Evolutionary conservation across 805 yeast species (phyloP).

Genomic region (Cyberlindnera veronae): DNA sequence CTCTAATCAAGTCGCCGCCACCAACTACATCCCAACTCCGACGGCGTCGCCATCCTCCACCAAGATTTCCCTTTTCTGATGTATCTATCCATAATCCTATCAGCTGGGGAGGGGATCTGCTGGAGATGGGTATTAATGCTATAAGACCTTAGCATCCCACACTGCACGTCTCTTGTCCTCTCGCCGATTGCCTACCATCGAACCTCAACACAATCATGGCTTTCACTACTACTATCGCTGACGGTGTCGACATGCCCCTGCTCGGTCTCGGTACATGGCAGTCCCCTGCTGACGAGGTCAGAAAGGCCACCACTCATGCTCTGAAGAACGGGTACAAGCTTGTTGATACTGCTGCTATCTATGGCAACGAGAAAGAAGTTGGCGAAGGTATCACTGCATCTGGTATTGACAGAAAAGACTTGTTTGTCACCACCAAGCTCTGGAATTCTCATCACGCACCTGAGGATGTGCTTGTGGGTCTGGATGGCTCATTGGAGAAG

Average conservation of each 20-base stretch:
- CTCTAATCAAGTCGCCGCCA: too few relatives aligned
- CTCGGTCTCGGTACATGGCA: constrained; percentile 52
- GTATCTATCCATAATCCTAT: too few relatives aligned
- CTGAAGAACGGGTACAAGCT: constrained; percentile 52
- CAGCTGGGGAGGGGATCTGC: too few relatives aligned
- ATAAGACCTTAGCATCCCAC: too few relatives aligned
- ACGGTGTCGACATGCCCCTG: constrained; percentile 45
- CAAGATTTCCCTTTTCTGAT: too few relatives aligned
- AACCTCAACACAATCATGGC: too few relatives aligned
- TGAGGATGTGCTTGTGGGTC: constrained; percentile 40
- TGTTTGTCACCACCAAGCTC: constrained; percentile 62
- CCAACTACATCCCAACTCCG: too few relatives aligned
- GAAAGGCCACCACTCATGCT: constrained; percentile 41
- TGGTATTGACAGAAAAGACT: constrained; percentile 38
- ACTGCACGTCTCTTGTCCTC: too few relatives aligned
- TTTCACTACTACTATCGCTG: constrained; percentile 37
- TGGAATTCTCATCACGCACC: constrained; percentile 38
- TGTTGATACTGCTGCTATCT: constrained; percentile 64
- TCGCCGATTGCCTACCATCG: too few relatives aligned
- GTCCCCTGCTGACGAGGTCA: constrained; percentile 32
- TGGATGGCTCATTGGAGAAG: constrained; percentile 40
- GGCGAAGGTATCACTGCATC: constrained; percentile 46
- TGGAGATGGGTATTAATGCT: too few relatives aligned
- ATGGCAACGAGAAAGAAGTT: constrained; percentile 55
- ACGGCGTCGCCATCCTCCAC: too few relatives aligned